Conservation (phyloP, 176 grass and related monocot species). For the Oropetium thomaeum region DNA sequence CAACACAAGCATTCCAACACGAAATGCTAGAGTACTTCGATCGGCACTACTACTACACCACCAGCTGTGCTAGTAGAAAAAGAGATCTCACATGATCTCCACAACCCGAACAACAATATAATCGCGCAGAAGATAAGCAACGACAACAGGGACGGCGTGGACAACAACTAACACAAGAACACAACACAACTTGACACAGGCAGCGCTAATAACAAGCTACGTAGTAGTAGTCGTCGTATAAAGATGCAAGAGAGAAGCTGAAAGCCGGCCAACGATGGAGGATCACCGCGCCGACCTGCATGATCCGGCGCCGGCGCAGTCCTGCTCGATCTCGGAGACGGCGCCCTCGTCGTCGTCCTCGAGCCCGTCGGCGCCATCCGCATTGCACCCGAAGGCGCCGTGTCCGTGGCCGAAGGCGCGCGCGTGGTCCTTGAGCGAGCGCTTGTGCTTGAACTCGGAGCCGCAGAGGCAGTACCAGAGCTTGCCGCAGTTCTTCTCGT, state of each 20-base stretch:
- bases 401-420: constrained; percentile 83
- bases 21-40: background rate
- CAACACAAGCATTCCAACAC: background rate
- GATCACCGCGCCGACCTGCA: constrained; percentile 29
- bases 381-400: constrained; percentile 62
- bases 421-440: constrained; percentile 95
- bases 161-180: background rate
- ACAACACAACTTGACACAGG: background rate
- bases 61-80: background rate
- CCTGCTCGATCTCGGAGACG: constrained; percentile 76
- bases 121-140: constrained; percentile 11
- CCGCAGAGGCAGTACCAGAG: constrained; percentile 99
- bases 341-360: constrained; percentile 79
- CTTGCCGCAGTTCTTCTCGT: constrained; percentile 99
- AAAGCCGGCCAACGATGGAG: background rate
- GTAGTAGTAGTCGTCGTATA: background rate
- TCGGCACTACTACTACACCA: background rate
- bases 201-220: background rate
- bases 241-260: background rate
- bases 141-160: background rate
- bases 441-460: constrained; percentile 99
- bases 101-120: constrained; percentile 16
- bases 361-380: constrained; percentile 30
- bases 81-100: background rate
- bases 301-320: constrained; percentile 21